Evolutionary conservation across 2,329 filamentous ascomycete genomes (phyloP).

Genomic region (Cordyceps pruinosa): DNA sequence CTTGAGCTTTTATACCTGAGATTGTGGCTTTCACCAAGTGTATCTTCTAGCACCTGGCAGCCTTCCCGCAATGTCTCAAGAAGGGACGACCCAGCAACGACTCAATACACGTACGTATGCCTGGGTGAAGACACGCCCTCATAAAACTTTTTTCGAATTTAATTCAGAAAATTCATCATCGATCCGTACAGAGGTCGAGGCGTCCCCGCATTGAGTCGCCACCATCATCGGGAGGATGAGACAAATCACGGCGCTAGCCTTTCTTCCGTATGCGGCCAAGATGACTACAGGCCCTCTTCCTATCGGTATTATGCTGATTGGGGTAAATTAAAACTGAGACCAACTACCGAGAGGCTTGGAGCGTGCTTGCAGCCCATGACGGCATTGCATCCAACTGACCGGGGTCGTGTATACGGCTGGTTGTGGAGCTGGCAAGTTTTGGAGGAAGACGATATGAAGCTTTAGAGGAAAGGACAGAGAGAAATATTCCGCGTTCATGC

Average conservation of each 20-base stretch:
- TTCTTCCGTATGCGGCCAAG: not conserved
- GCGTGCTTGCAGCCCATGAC: not conserved
- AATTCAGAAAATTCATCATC: not conserved
- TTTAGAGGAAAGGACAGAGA: too few relatives aligned
- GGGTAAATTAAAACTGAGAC: not conserved
- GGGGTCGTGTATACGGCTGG: not conserved
- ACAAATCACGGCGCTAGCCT: not conserved
- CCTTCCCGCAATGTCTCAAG: not conserved
- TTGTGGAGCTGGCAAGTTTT: not conserved
- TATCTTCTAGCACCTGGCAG: not conserved
- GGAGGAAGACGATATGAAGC: too few relatives aligned
- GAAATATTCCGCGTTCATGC: not conserved
- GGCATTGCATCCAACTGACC: not conserved
- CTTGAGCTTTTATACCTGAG: not conserved
- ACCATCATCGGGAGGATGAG: not conserved
- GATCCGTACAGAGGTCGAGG: not conserved
- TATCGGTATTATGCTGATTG: not conserved
- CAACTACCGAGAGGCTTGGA: not conserved
- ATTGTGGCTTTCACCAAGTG: not conserved
- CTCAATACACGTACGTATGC: not conserved
- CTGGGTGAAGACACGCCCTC: not conserved
- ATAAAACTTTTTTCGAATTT: not conserved
- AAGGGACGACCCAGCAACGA: not conserved
- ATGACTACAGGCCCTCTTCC: not conserved
- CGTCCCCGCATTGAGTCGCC: not conserved